phyloP scores from a whole-genome alignment of 371 early-diverging fungal genomes.

The Chytridium lagenaria region DNA sequence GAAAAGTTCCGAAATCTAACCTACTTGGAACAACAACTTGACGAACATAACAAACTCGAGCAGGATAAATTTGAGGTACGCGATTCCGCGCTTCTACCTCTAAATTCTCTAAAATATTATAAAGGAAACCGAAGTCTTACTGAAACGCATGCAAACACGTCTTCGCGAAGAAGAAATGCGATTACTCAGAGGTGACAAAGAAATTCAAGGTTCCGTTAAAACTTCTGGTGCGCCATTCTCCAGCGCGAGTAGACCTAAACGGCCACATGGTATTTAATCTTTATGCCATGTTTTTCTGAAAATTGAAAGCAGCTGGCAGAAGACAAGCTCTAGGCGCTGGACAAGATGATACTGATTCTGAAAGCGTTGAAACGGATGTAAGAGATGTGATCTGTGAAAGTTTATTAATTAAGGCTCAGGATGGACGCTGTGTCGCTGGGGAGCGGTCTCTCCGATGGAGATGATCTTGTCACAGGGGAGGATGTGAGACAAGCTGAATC shows the following conservation, averaged over 20 bases:
- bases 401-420: neutral
- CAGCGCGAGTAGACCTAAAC: constrained; percentile 2
- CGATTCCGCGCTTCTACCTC: neutral
- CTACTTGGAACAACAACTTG: constrained; percentile 56
- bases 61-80: constrained; percentile 55
- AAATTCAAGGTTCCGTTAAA: constrained; percentile 32
- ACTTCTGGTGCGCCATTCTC: neutral
- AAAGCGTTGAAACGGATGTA: constrained; percentile 6
- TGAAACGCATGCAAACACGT: constrained; percentile 54
- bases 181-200: constrained; percentile 52
- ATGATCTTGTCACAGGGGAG: neutral
- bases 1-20: constrained; percentile 54
- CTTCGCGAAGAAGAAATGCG: constrained; percentile 58
- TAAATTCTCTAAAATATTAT: neutral
- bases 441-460: constrained; percentile 19
- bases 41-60: constrained; percentile 52
- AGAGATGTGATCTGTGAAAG: neutral
- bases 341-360: constrained; percentile 27
- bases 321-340: constrained; percentile 10
- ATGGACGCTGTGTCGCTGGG: constrained; percentile 19
- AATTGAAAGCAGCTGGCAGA: constrained; percentile 31
- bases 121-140: constrained; percentile 53
- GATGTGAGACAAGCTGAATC: neutral
- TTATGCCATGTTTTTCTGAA: constrained; percentile 1
- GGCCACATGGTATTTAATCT: constrained; percentile 41